Evolutionary conservation across 768 basidiomycete genomes (phyloP), one percentile per base, ranked within the genome.

Genomic region (Hypholoma sublateritium): DNA sequence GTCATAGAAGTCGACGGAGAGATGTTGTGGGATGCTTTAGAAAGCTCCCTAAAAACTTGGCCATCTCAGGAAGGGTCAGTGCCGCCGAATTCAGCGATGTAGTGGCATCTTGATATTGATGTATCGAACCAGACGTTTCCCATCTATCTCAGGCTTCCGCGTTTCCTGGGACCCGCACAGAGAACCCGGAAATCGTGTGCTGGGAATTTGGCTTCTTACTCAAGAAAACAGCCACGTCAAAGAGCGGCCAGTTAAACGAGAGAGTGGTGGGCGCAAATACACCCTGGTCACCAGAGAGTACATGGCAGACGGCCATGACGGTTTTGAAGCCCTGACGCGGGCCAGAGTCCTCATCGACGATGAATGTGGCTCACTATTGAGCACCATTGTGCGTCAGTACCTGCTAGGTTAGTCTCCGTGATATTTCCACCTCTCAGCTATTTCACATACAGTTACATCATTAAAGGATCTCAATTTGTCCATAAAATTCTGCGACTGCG

Each of bases 51-150:
- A 5, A 76, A 74, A 56, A 90, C 82, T 51, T 95, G 89, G 83
- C 94, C 94, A 6, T 87, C 92, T 16, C 93, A 94, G 71, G 94
- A 95, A 80, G 94, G 94, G 93, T 85, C 58, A 70, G 77, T 57
- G 2, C 32, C 8, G 56, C 21, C 8, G 2, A 19, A 50, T 24
- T 16, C 19, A 32, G 6, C 6, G 9, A 24, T 25, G 16, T 35
- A 17, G 16, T 42, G 8, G 19, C 41, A 54, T n/a, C 6, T 50
- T 22, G 36, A 44, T 54, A 14, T 24, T 22, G 19, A 25, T 25
- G 7, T 47, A 1, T 47, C 25, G 46, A 4, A 25, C 19, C 50
- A 95, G 93, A 19, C 91, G 94, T 12, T 97, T 97, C 72, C 93
- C 94, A 0, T 80, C 93, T 12, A 77, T 96, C 36, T 89, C 93